These are phyloP conservation scores for Huntiella bhutanensis DNA, from an alignment of 2,329 filamentous ascomycete genomes.

Conservation along the genomic window DNA sequence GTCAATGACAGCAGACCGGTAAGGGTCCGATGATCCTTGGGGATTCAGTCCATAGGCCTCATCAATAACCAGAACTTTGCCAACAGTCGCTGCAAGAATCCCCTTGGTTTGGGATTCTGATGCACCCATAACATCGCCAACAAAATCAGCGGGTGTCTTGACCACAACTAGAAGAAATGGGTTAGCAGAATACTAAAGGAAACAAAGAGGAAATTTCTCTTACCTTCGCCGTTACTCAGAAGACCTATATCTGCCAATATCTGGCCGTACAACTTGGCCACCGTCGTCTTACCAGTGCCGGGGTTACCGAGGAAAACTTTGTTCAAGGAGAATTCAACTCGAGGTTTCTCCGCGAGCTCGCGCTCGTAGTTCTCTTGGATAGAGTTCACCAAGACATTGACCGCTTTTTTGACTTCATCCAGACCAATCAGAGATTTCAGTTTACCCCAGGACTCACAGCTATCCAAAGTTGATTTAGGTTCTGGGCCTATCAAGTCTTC, in stretches of 20 bases:
- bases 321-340: constrained; percentile 45
- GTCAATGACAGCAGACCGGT: constrained; percentile 47
- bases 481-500: constrained; percentile 57
- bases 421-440: constrained; percentile 42
- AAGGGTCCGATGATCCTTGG: constrained; percentile 20
- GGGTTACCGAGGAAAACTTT: constrained; percentile 52
- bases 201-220: constrained; percentile 4
- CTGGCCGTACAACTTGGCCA: constrained; percentile 52
- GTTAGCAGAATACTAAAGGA: background rate
- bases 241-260: constrained; percentile 50
- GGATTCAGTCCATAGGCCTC: constrained; percentile 50
- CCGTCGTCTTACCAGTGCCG: constrained; percentile 59
- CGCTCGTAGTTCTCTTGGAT: constrained; percentile 45
- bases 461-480: constrained; percentile 31
- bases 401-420: constrained; percentile 38
- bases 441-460: constrained; percentile 35
- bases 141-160: constrained; percentile 58
- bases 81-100: constrained; percentile 44
- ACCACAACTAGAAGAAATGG: constrained; percentile 31
- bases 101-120: constrained; percentile 56
- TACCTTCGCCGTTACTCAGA: constrained; percentile 47
- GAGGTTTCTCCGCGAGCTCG: constrained; percentile 41
- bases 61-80: constrained; percentile 65
- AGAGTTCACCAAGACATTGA: constrained; percentile 39
- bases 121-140: constrained; percentile 41